A percentile compares a stretch with the other conserved stretches of the same genome.
Evolutionary conservation across 768 basidiomycete genomes (phyloP).

Genomic region (Astraeus odoratus): DNA sequence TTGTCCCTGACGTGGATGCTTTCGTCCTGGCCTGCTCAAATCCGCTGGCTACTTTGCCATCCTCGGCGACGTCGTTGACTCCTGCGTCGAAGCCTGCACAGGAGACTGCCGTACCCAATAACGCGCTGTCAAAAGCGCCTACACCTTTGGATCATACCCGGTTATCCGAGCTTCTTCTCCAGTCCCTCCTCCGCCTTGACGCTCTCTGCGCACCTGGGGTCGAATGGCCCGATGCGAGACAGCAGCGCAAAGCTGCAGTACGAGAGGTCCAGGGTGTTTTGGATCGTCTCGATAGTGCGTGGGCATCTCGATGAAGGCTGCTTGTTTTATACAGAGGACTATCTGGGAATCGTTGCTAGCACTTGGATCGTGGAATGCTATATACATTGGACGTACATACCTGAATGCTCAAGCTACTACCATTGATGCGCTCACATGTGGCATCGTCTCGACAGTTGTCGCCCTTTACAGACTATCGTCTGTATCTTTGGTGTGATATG

Average conservation of each 20-base stretch:
- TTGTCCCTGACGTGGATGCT: conserved; percentile 49
- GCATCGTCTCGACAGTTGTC: no score
- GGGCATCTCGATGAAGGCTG: conserved; percentile 32
- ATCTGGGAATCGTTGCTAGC: no score
- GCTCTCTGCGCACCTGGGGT: conserved; percentile 60
- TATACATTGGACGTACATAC: no score
- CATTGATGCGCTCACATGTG: no score
- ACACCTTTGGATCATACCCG: conserved; percentile 40
- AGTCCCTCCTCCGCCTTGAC: conserved; percentile 82
- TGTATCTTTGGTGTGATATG: not conserved
- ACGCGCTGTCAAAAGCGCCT: conserved; percentile 1
- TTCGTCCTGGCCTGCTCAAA: conserved; percentile 38
- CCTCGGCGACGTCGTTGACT: conserved; percentile 9
- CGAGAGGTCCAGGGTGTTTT: conserved; percentile 77
- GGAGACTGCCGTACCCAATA: conserved; percentile 6
- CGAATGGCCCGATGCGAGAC: conserved; percentile 73
- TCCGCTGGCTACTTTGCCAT: not conserved
- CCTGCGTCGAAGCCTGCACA: not conserved
- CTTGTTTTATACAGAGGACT: no score
- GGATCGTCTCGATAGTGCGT: conserved; percentile 70
- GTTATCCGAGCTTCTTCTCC: conserved; percentile 77
- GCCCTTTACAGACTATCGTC: not conserved
- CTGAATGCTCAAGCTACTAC: no score
- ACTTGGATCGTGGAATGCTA: no score
- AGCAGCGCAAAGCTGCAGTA: conserved; percentile 80